Evolutionary conservation across 2,329 filamentous ascomycete species (phyloP).

Genomic region (Parafenestella ontariensis): DNA sequence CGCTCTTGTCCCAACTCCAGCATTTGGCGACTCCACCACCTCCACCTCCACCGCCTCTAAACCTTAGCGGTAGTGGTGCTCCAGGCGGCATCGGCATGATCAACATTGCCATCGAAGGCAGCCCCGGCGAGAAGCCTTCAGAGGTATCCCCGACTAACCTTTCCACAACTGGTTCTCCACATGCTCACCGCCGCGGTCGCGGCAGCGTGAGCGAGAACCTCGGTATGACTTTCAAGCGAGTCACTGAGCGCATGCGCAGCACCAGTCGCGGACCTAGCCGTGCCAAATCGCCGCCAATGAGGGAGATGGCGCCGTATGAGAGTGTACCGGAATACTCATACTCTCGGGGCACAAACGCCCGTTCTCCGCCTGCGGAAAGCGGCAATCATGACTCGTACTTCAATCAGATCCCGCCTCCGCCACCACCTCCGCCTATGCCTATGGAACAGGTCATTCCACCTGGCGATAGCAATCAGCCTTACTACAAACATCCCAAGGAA

Average conservation of each 20-base stretch:
- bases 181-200: slow-evolving; percentile 60
- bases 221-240: slow-evolving; percentile 55
- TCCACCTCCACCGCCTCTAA: slow-evolving; percentile 37
- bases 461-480: slow-evolving; percentile 29
- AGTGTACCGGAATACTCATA: slow-evolving; percentile 48
- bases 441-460: slow-evolving; percentile 54
- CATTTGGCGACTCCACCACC: slow-evolving; percentile 64
- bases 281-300: slow-evolving; percentile 55
- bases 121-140: slow-evolving; percentile 31
- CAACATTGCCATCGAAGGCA: slow-evolving; percentile 57
- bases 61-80: slow-evolving; percentile 21
- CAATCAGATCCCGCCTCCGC: slow-evolving; percentile 43
- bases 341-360: slow-evolving; percentile 30
- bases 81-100: slow-evolving; percentile 48
- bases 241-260: slow-evolving; percentile 67
- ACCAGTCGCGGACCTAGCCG: slow-evolving; percentile 58
- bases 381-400: slow-evolving; percentile 36
- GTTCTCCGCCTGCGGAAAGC: slow-evolving; percentile 39
- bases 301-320: slow-evolving; percentile 52
- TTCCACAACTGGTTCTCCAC: slow-evolving; percentile 46
- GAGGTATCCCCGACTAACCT: slow-evolving; percentile 31
- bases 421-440: slow-evolving; percentile 46
- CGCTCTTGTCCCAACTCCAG: slow-evolving; percentile 66
- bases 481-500: slow-evolving; percentile 55
- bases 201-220: slow-evolving; percentile 66